Base-by-base conservation (phyloP, 2,329 filamentous ascomycete genomes). In the Epichloe uncinata region DNA sequence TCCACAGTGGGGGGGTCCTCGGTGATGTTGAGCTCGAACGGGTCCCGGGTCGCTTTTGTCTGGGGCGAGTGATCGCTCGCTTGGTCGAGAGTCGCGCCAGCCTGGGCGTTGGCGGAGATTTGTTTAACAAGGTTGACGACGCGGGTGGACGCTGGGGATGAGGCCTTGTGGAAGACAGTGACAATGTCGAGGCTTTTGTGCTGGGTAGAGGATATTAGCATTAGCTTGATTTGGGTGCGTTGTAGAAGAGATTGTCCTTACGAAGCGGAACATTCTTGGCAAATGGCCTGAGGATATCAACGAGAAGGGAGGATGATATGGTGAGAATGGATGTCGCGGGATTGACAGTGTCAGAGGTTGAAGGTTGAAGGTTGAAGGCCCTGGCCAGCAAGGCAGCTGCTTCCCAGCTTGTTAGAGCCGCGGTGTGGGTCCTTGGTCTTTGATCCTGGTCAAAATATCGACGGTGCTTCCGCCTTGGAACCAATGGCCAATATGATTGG, bases 111-210 rank as follows among this genome's bases (percentile, higher is more conserved):
- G 45, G 84, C 82, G 26, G 86, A 85, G 34, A 81, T 77, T 69
- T 91, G 82, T 71, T 93, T 94, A 53, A 97, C 79, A 48, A 95
- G 71, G 41, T 79, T 83, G 54, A 84, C 79, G 34, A 85, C 84
- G 53, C 84, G 81, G 47, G 79, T 73, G 3, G 90, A 96, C 55
- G 84, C 75, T 20, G 84, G 78, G 49, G 79, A 78, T 59, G 75
- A 77, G 51, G 91, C 79, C 68, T 87, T 86, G 78, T 96, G 90
- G 76, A 97, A 98, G 73, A 98, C 83, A 54, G 91, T 97, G 65
- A 97, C 81, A 57, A 95, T 87, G 73, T 97, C 90, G 67, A 87
- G 78, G 57, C 84, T 78, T 75, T 88, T 90, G 69, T 75, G 79
- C 85, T 89, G 61, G n/a, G 38, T 33, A 18, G 15, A n/a, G 42